Base-by-base conservation (phyloP, 176 grass and related monocot genomes). In the Carex pumila region DNA sequence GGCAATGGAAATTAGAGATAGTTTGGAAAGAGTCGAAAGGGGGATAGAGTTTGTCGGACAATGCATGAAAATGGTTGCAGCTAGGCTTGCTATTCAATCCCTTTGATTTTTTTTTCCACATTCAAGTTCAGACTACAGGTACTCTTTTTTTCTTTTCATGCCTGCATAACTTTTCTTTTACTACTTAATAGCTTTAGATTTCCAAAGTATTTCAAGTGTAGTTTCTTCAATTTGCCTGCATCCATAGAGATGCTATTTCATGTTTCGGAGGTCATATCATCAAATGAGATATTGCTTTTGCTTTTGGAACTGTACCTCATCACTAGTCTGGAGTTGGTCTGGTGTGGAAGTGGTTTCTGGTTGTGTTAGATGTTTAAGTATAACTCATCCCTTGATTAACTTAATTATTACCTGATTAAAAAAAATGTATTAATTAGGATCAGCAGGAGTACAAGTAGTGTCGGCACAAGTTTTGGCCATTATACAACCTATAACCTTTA, bases 41-140 rank as follows among this genome's bases (percentile, higher is more conserved):
- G 86, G 88, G 55, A 92, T 93, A 14, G 63, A 89, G 36, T 98
- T 90, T 41, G 80, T 93, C 58, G 79, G 86, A 69, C 79, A 92
- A 71, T 93, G 88, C 68, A 95, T 94, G 1, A 84, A 89, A 36
- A 95, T 98, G 92, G 80, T 95, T 86, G 89, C 89, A 14, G 95
- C 95, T 10, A 91, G 91, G 86, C 83, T 98, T 12, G 95, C 95
- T 13, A 93, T 98, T 90, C 95, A 98, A 87, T 91, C 92, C 79
- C 79, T 98, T 87, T 90, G 82, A 95, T 29, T 60, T 39, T 82
- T 82, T 47, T 47, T 86, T 94, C 83, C 93, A 98, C 81, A 93
- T 93, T 86, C 88, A 91, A 91, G 67, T 94, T 86, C 89, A 91
- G 49, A 94, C 91, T 71, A 93, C 89, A 86, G 92, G 95, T 93